Percentiles rank a stretch among this genome's conserved stretches.
These are phyloP conservation scores for Penicillium pulvis DNA, from an alignment of 495 filamentous ascomycete species.

Conservation along the genomic window DNA sequence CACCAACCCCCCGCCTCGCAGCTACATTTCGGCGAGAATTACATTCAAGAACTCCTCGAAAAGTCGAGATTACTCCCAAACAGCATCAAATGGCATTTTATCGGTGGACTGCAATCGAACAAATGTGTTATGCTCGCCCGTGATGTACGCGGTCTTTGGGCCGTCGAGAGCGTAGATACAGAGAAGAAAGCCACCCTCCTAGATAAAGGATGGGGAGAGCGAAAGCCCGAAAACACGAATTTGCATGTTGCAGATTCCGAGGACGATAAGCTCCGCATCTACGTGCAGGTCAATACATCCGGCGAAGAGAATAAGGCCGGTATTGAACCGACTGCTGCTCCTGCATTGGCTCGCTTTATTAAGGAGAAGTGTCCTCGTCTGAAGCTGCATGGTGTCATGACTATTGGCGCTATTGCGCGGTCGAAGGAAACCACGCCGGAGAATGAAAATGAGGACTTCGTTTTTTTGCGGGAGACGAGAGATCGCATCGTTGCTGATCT, in stretches of 20 bases:
- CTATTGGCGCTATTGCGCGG: conserved; percentile 90
- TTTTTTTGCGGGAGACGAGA: conserved; percentile 64
- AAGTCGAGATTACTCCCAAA: conserved; percentile 82
- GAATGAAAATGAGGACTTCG: conserved; percentile 89
- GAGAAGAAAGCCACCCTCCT: conserved; percentile 82
- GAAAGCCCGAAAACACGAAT: conserved; percentile 21
- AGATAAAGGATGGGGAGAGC: conserved; percentile 71
- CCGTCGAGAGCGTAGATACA: conserved; percentile 86
- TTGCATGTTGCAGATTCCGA: conserved; percentile 17
- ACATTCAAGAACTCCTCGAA: conserved; percentile 86
- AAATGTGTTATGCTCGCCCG: conserved; percentile 87
- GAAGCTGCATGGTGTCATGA: conserved; percentile 84
- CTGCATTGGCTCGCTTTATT: conserved; percentile 66
- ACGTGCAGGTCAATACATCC: conserved; percentile 94
- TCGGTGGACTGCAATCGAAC: conserved; percentile 86
- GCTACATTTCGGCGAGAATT: conserved; percentile 94
- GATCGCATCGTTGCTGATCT: conserved; percentile 60
- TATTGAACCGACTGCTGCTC: conserved; percentile 60
- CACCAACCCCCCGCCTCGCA: conserved; percentile 64
- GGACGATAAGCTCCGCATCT: conserved; percentile 60
- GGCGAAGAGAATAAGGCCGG: conserved; percentile 86
- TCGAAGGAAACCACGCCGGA: conserved; percentile 69
- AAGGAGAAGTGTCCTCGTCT: conserved; percentile 70
- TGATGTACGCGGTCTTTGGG: conserved; percentile 86
- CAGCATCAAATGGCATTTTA: conserved; percentile 90